Base-by-base conservation (phyloP, 805 yeast species). In the Priceomyces castillae region DNA sequence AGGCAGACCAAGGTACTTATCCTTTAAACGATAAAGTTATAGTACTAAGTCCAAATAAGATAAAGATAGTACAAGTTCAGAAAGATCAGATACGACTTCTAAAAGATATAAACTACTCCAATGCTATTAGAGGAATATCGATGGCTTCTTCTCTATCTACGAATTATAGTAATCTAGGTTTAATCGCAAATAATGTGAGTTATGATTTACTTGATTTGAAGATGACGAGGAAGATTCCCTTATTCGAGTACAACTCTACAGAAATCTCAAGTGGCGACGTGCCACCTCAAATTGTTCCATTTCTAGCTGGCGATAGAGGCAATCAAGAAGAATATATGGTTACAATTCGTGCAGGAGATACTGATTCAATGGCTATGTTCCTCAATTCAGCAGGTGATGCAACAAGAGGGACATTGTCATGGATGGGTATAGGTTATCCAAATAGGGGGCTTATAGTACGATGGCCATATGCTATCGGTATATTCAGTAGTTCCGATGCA, bases 351-450 rank as follows among this genome's bases (percentile, higher is more conserved):
- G 57, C 73, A 1, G 74, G 65, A 31, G 50, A 53, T 4, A 30
- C 47, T 5, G 60, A 66, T 1, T 61, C 74, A 1, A 62, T 70
- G 49, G 70, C 70, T 7, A 69, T 70, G 75, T 67, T 71, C 44
- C 59, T 67, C 19, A 61, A 69, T 42, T 51, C 64, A 0, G 37
- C 47, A 12, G 76, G 75, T 1, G 73, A 70, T 42, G 73, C 64
- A 2, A 67, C 72, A 1, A 49, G 74, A 44, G 74, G 75, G 3
- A 71, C 74, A 2, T 46, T 71, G 15, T 52, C 68, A 7, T 69
- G 75, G 73, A 44, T 58, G 0, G 62, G 54, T 12, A 40, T 47
- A 3, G 73, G 74, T 3, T 67, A 65, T 37, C 74, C 74, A 4
- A 48, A 54, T 0, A 54, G 58, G 11, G 70, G 72, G 1, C 42